Conservation (phyloP, 371 early-diverging fungal genomes). For the Syncephalastrum contaminatum region DNA sequence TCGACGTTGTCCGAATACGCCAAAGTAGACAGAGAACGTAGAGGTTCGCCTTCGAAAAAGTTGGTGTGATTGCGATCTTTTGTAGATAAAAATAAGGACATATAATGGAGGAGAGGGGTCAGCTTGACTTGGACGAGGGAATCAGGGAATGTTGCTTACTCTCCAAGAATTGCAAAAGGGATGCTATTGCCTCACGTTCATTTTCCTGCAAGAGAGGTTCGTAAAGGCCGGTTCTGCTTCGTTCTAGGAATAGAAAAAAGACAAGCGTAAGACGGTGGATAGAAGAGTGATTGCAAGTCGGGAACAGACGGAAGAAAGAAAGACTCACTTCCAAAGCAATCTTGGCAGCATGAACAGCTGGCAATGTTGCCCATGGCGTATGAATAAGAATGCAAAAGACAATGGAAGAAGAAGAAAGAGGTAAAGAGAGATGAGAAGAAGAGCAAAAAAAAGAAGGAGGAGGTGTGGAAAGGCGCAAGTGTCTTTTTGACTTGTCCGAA, state of each 20-base stretch:
- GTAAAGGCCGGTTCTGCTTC: conserved; percentile 55
- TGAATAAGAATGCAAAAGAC: not conserved
- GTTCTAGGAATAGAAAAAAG: conserved; percentile 23
- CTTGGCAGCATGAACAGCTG: conserved; percentile 36
- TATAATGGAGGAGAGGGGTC: too few species aligned
- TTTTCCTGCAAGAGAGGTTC: conserved; percentile 83
- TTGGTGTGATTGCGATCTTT: conserved; percentile 77
- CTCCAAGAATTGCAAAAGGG: conserved; percentile 79
- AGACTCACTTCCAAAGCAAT: conserved; percentile 48
- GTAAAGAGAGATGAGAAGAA: too few species aligned
- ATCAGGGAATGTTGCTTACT: conserved; percentile 52
- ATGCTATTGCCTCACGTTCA: conserved; percentile 84
- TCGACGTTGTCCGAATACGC: conserved; percentile 87
- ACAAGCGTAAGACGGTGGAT: not conserved
- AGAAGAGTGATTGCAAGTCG: not conserved
- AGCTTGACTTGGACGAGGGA: conserved; percentile 3
- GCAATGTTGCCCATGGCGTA: conserved; percentile 21
- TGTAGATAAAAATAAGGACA: too few species aligned
- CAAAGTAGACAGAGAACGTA: conserved; percentile 79
- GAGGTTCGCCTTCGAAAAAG: conserved; percentile 87
- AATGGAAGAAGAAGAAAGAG: too few species aligned
- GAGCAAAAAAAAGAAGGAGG: too few species aligned
- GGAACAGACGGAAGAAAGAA: not conserved
- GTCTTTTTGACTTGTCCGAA: too few species aligned
- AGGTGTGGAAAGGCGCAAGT: too few species aligned